A percentile compares a stretch with the other conserved stretches of the same genome.
Conservation (phyloP, 1,284 basidiomycete genomes). For the Moniliella sp. region DNA sequence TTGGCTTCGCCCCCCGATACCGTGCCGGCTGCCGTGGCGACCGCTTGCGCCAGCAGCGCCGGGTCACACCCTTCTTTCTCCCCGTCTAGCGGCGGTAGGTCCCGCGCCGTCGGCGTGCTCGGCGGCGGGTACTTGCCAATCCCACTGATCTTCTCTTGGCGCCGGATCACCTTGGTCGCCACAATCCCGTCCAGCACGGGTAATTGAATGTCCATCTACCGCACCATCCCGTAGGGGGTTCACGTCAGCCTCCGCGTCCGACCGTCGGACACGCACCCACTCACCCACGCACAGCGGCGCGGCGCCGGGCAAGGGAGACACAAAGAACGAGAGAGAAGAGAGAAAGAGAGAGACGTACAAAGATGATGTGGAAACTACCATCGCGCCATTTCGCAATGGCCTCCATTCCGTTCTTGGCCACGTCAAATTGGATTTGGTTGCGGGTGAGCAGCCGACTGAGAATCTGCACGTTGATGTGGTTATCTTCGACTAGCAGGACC, state of each 20-base stretch:
- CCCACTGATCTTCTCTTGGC: slow-evolving; percentile 51
- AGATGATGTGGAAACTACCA: slow-evolving; percentile 79
- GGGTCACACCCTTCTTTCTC: slow-evolving; percentile 5
- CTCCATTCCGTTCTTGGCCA: slow-evolving; percentile 82
- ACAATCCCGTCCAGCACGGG: slow-evolving; percentile 95
- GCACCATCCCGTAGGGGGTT: not conserved
- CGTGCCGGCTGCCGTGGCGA: not conserved
- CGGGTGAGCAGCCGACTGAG: slow-evolving; percentile 82
- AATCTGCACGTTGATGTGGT: slow-evolving; percentile 93
- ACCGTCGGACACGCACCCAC: no score
- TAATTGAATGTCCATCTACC: slow-evolving; percentile 96
- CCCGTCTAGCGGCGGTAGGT: no score
- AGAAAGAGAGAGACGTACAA: slow-evolving; percentile 41
- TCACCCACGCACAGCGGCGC: no score
- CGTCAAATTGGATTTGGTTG: slow-evolving; percentile 83
- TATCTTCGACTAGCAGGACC: slow-evolving; percentile 44
- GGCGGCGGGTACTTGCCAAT: slow-evolving; percentile 46
- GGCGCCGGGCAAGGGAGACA: no score
- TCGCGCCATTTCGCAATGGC: slow-evolving; percentile 87
- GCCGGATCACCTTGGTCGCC: slow-evolving; percentile 84
- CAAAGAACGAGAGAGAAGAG: no score
- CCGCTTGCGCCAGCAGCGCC: slow-evolving; percentile 11
- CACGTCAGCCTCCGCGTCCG: not conserved
- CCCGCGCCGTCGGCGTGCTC: slow-evolving; percentile 1
- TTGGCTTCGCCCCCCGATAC: not conserved